These are phyloP conservation scores for Pseudonitzschia pungens DNA, from an alignment of 108 stramenopile species.

Conservation along the genomic window DNA sequence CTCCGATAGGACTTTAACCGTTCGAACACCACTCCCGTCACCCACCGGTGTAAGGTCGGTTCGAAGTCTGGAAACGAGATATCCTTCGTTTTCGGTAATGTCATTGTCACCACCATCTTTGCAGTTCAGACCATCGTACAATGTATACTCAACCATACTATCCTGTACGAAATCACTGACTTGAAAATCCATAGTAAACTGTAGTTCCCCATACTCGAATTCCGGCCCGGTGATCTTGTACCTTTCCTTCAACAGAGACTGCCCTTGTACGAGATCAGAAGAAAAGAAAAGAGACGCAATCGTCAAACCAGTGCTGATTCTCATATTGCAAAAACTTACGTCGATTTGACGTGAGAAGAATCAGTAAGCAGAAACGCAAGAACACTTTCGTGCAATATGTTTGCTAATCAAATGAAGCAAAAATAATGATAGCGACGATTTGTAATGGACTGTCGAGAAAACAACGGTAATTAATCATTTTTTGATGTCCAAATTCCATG, in stretches of 20 bases:
- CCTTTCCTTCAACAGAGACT: neutral
- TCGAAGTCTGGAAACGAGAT: constrained; percentile 1
- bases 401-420: no score
- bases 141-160: neutral
- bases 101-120: constrained; percentile 7
- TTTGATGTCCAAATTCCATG: no score
- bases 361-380: neutral
- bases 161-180: constrained; percentile 15
- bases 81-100: constrained; percentile 8
- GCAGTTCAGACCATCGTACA: constrained; percentile 12
- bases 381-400: no score
- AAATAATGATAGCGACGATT: no score
- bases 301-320: neutral
- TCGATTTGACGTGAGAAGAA: neutral
- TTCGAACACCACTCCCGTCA: neutral
- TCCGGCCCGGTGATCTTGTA: neutral
- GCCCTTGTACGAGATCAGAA: neutral
- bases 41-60: neutral
- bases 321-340: neutral
- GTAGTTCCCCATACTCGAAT: neutral
- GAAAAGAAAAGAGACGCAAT: neutral
- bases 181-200: constrained; percentile 15
- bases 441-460: no score
- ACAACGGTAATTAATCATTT: no score
- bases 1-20: neutral